Evolutionary conservation across 352 stramenopile genomes (phyloP).

Genomic region (Pythium vanterpoolii): DNA sequence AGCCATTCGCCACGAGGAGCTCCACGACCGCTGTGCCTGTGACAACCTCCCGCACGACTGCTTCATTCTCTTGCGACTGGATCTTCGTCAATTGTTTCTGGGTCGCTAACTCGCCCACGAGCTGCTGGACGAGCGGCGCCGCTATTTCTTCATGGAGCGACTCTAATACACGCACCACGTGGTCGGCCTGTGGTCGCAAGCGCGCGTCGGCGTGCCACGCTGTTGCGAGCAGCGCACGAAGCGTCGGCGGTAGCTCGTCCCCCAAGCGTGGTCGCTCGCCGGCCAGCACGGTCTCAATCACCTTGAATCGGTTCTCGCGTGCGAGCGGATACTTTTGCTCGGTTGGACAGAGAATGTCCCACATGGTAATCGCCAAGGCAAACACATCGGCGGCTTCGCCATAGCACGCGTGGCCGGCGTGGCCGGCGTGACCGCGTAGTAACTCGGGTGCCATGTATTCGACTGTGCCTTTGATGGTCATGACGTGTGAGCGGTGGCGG

Average conservation of each 20-base stretch:
- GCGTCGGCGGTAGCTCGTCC: conserved; percentile 24
- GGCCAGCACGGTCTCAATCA: conserved; percentile 41
- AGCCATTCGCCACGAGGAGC: conserved; percentile 3
- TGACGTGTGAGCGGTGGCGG: conserved; percentile 9
- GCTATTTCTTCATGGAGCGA: conserved; percentile 43
- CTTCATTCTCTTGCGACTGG: background rate
- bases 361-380: conserved; percentile 56
- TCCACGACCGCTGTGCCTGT: background rate
- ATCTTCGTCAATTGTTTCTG: background rate
- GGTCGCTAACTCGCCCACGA: conserved; percentile 23
- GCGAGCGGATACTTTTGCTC: conserved; percentile 34
- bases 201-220: conserved; percentile 42
- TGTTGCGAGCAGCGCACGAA: conserved; percentile 40
- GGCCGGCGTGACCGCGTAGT: conserved; percentile 36
- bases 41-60: background rate
- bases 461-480: conserved; percentile 39
- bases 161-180: conserved; percentile 46
- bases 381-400: conserved; percentile 50
- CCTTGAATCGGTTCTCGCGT: conserved; percentile 28
- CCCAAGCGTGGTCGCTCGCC: conserved; percentile 35
- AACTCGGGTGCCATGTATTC: conserved; percentile 66
- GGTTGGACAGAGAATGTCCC: conserved; percentile 50
- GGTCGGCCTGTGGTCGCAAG: conserved; percentile 32
- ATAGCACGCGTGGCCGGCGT: conserved; percentile 27
- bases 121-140: conserved; percentile 23